phyloP scores from a whole-genome alignment of 805 yeast genomes.

The Saccharomyces eubayanus region DNA sequence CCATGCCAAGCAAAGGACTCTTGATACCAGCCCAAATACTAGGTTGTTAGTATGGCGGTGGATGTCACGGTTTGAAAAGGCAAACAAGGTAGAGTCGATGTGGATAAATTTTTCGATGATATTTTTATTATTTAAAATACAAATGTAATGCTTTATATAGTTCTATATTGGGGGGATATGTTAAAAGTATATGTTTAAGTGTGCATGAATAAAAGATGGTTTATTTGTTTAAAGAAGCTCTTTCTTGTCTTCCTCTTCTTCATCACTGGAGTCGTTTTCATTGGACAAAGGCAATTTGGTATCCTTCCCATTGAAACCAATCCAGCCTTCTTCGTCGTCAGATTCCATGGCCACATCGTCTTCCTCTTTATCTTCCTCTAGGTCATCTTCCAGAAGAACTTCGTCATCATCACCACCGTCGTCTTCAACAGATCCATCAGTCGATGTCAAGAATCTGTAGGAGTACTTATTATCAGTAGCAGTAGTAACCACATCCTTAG shows the following conservation, averaged over 20 bases:
- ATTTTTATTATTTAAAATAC: neutral
- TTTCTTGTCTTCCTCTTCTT: constrained; percentile 26
- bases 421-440: constrained; percentile 21
- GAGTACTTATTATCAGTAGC: constrained; percentile 48
- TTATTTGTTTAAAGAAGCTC: constrained; percentile 12
- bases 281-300: constrained; percentile 17
- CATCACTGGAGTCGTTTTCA: constrained; percentile 12
- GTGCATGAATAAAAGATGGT: neutral
- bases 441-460: constrained; percentile 42
- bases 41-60: neutral
- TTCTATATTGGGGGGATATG: neutral
- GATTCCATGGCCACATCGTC: constrained; percentile 12
- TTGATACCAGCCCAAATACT: neutral
- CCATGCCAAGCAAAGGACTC: neutral
- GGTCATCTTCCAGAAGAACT: constrained; percentile 29
- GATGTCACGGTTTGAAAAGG: neutral
- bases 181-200: neutral
- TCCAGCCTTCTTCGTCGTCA: constrained; percentile 35
- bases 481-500: constrained; percentile 58
- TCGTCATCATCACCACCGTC: constrained; percentile 26
- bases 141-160: constrained; percentile 1
- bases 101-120: neutral
- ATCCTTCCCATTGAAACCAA: constrained; percentile 25
- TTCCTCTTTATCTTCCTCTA: constrained; percentile 23
- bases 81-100: neutral